Evolutionary conservation across 2,329 filamentous ascomycete species (phyloP).

Genomic region (Nigrospora sphaerica): DNA sequence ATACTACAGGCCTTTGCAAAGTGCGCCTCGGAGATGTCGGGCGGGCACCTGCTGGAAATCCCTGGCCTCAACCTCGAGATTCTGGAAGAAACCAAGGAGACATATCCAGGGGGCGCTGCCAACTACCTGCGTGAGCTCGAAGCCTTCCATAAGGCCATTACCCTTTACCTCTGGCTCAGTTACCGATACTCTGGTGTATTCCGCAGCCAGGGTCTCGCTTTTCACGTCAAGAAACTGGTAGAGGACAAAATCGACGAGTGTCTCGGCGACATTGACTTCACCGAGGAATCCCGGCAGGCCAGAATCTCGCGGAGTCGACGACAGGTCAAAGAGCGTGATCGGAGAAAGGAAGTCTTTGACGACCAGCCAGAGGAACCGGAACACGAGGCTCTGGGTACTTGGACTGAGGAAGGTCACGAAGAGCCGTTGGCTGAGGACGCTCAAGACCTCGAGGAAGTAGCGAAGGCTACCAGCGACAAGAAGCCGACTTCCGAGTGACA

Average conservation of each 20-base stretch:
- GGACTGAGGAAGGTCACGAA: conserved; percentile 25
- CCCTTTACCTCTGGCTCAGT: conserved; percentile 87
- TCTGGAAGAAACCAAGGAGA: conserved; percentile 55
- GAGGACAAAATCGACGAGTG: conserved; percentile 67
- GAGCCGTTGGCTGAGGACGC: conserved; percentile 23
- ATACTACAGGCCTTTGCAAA: conserved; percentile 59
- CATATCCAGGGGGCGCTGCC: conserved; percentile 27
- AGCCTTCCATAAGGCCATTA: conserved; percentile 70
- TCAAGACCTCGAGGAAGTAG: conserved; percentile 8
- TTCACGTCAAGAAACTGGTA: conserved; percentile 70
- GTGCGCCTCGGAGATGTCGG: conserved; percentile 60
- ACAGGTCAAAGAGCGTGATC: conserved; percentile 8
- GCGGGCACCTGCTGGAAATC: conserved; percentile 66
- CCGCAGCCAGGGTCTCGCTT: conserved; percentile 64
- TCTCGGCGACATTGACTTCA: conserved; percentile 48
- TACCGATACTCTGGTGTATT: conserved; percentile 84
- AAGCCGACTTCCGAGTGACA: no score
- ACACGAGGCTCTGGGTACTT: conserved; percentile 18
- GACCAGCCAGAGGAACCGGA: conserved; percentile 1
- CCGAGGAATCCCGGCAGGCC: conserved; percentile 26
- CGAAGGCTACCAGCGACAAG: no score
- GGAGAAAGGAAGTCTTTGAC: conserved; percentile 13
- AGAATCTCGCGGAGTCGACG: conserved; percentile 16
- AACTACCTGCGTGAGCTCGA: conserved; percentile 66
- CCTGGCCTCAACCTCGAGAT: conserved; percentile 63